A percentile compares a stretch with the other conserved stretches of the same genome.
Evolutionary conservation across 164 flowering plant genomes (phyloP).

Genomic region (Vitis vinifera): ASM3070453v1 NC_081822.1:7601501-7602000

Average conservation of each 20-base stretch:
- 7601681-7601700: slow-evolving; percentile 42
- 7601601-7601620: slow-evolving; percentile 49
- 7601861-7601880: slow-evolving; percentile 93
- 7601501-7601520: slow-evolving; percentile 82
- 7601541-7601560: slow-evolving; percentile 74
- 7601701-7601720: slow-evolving; percentile 71
- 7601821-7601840: slow-evolving; percentile 93
- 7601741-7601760: slow-evolving; percentile 96
- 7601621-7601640: slow-evolving; percentile 81
- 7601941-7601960: slow-evolving; percentile 93
- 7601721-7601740: slow-evolving; percentile 86
- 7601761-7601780: slow-evolving; percentile 96
- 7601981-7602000: neutral
- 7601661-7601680: slow-evolving; percentile 68
- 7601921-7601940: slow-evolving; percentile 62
- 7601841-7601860: slow-evolving; percentile 96
- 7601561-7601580: slow-evolving; percentile 60
- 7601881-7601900: slow-evolving; percentile 95
- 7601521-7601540: slow-evolving; percentile 88
- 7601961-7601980: neutral
- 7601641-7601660: slow-evolving; percentile 95
- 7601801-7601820: slow-evolving; percentile 90
- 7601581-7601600: slow-evolving; percentile 54
- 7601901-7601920: slow-evolving; percentile 78
- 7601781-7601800: slow-evolving; percentile 88